Evolutionary conservation across 2,329 filamentous ascomycete species (phyloP).

Genomic region (Cladophialophora immunda): DNA sequence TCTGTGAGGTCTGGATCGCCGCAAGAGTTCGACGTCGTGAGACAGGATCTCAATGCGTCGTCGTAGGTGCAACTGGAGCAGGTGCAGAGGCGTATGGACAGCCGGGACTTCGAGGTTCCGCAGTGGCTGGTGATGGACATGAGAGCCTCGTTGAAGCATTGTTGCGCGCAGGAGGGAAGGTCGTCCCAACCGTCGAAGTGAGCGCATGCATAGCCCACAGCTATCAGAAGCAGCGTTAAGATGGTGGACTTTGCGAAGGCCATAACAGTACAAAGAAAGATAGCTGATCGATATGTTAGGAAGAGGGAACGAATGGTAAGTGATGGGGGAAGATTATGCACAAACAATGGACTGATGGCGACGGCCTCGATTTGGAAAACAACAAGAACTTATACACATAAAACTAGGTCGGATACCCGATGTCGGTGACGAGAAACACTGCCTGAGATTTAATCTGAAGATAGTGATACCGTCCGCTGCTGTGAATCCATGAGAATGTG

Average conservation of each 20-base stretch:
- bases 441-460: background rate
- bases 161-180: conserved; percentile 5
- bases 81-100: background rate
- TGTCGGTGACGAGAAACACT: background rate
- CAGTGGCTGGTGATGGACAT: background rate
- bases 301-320: background rate
- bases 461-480: conserved; percentile 1
- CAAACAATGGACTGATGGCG: background rate
- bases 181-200: background rate
- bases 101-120: background rate
- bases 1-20: background rate
- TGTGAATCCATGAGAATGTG: background rate
- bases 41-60: background rate
- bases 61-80: conserved; percentile 1
- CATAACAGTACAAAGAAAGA: background rate
- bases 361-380: background rate
- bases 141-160: conserved; percentile 4
- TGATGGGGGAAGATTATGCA: background rate
- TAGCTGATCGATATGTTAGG: background rate
- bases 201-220: background rate
- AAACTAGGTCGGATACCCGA: background rate
- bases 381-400: background rate
- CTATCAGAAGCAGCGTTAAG: background rate
- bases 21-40: background rate
- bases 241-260: background rate